A percentile compares a stretch with the other conserved stretches of the same genome.
These are phyloP conservation scores for Cladosporium oxysporum DNA, from an alignment of 2,329 filamentous ascomycete genomes.

Conservation along the genomic window DNA sequence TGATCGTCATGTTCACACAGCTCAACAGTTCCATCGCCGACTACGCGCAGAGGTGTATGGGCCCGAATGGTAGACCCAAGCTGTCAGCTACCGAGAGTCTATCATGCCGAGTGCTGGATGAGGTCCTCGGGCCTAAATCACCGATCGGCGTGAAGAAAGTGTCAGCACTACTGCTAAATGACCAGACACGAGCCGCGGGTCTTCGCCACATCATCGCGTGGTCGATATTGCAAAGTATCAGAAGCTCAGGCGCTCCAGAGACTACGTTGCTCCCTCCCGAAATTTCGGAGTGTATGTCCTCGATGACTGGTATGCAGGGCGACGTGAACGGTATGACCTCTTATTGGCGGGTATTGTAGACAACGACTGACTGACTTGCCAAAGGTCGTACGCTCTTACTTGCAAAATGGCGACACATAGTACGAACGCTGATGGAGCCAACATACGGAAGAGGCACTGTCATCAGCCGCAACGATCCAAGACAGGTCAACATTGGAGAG, in stretches of 20 bases:
- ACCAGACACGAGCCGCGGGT: background rate
- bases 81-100: background rate
- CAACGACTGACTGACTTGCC: background rate
- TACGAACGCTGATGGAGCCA: background rate
- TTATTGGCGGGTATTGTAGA: background rate
- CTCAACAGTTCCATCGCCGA: background rate
- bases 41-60: background rate
- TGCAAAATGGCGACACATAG: background rate
- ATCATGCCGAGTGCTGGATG: background rate
- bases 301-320: slow-evolving; percentile 1
- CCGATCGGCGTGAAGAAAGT: background rate
- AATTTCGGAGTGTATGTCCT: slow-evolving; percentile 5
- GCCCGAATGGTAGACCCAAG: background rate
- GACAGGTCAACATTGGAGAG: slow-evolving; percentile 1
- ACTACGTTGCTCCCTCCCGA: background rate
- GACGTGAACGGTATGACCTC: background rate
- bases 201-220: background rate
- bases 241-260: background rate
- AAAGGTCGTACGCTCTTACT: background rate
- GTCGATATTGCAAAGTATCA: background rate
- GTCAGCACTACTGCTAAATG: background rate
- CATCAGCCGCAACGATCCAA: background rate
- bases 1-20: background rate
- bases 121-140: background rate
- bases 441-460: background rate